Percentiles rank a stretch among this genome's conserved stretches.
phyloP scores from a whole-genome alignment of 2,329 filamentous ascomycete species.

The Sclerotiophoma versabilis region DNA sequence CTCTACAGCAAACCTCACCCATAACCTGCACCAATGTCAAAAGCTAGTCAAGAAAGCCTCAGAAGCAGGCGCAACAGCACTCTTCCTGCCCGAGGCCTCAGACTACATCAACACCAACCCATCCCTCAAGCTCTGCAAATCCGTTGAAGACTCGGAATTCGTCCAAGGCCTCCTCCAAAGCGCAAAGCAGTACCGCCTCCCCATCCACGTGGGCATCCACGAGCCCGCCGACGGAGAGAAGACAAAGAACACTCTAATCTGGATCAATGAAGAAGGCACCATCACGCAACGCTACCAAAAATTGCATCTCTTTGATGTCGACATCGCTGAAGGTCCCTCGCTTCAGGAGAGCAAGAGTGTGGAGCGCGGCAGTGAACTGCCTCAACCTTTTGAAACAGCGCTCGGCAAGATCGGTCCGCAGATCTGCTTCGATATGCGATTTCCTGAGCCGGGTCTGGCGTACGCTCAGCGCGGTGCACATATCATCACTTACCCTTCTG shows the following conservation, averaged over 20 bases:
- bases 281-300: slow-evolving; percentile 80
- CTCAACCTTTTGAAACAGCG: slow-evolving; percentile 73
- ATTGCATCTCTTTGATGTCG: slow-evolving; percentile 85
- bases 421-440: slow-evolving; percentile 92
- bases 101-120: slow-evolving; percentile 82
- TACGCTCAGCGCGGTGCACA: slow-evolving; percentile 73
- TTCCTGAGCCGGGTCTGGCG: slow-evolving; percentile 75
- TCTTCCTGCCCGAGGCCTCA: slow-evolving; percentile 91
- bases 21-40: slow-evolving; percentile 82
- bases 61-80: slow-evolving; percentile 76
- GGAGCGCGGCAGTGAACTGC: slow-evolving; percentile 62
- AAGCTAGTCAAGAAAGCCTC: slow-evolving; percentile 75
- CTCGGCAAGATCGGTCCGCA: slow-evolving; percentile 78
- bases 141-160: slow-evolving; percentile 73
- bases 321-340: slow-evolving; percentile 63
- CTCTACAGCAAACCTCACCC: slow-evolving; percentile 77
- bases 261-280: slow-evolving; percentile 68
- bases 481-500: slow-evolving; percentile 84
- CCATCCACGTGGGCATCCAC: slow-evolving; percentile 88
- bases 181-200: slow-evolving; percentile 68
- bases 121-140: slow-evolving; percentile 71
- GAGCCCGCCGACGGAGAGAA: slow-evolving; percentile 54
- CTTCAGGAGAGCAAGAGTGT: slow-evolving; percentile 72
- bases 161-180: slow-evolving; percentile 75
- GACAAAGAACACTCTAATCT: slow-evolving; percentile 70